Percentiles rank a stretch among this genome's conserved stretches.
These are phyloP conservation scores for Cicer yamashitae DNA, from an alignment of 306 rosid species.

Conservation along the genomic window DNA sequence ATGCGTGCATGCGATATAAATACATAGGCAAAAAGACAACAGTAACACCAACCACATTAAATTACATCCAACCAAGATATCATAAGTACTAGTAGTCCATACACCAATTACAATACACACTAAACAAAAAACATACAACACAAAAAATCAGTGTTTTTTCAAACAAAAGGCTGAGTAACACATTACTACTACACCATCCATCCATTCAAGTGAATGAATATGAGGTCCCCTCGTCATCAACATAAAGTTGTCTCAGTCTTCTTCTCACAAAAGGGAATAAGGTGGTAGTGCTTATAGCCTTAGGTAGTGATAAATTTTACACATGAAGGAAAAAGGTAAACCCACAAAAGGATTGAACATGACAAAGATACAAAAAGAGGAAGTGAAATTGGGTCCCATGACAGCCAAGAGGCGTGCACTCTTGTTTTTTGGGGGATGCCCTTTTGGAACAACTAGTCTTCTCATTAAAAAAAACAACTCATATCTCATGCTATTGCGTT, in stretches of 20 bases:
- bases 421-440: conserved; percentile 44
- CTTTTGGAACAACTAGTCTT: conserved; percentile 51
- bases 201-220: not conserved
- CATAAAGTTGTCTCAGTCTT: conserved; percentile 46
- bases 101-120: conserved; percentile 39
- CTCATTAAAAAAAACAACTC: conserved; percentile 61
- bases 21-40: conserved; percentile 64
- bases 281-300: conserved; percentile 45
- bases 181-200: conserved; percentile 1
- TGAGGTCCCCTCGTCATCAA: conserved; percentile 30
- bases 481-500: conserved; percentile 54
- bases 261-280: conserved; percentile 41
- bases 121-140: not conserved
- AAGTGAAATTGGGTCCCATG: conserved; percentile 60
- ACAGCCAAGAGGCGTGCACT: conserved; percentile 62
- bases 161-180: conserved; percentile 27
- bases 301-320: conserved; percentile 51
- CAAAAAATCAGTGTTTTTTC: conserved; percentile 30
- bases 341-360: conserved; percentile 57
- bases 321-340: conserved; percentile 52
- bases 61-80: conserved; percentile 55
- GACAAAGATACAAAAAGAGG: conserved; percentile 62
- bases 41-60: conserved; percentile 53
- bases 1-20: conserved; percentile 82
- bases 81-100: conserved; percentile 25